Conservation (phyloP, 169 alveolate species). For the Miamiensis avidus region DNA sequence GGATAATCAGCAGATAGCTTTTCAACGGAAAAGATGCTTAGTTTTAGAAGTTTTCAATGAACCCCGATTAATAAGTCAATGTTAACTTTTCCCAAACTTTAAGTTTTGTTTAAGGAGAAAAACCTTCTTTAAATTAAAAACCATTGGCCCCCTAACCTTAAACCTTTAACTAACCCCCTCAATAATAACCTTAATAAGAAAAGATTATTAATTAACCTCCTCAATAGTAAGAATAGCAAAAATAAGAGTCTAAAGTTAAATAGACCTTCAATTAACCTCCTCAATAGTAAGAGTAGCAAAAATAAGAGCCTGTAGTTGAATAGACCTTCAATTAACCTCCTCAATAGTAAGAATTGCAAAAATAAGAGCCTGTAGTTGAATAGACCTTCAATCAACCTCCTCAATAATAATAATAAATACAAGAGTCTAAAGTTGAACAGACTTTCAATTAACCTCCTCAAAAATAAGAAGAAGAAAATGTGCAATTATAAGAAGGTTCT, state of each 20-base stretch:
- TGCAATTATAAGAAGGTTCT: no score
- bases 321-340: background rate
- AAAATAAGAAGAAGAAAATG: no score
- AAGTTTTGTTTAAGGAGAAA: no score
- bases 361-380: background rate
- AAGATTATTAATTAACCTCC: background rate
- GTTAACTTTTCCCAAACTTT: no score
- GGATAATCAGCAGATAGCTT: background rate
- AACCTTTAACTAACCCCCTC: no score
- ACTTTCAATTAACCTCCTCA: no score
- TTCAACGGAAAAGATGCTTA: background rate
- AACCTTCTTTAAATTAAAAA: no score
- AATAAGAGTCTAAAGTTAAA: no score
- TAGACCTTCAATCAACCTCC: background rate
- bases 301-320: background rate
- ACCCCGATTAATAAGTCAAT: no score
- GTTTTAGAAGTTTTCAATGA: background rate
- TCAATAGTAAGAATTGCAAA: background rate
- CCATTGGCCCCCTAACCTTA: no score
- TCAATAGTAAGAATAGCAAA: background rate
- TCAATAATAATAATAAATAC: no score
- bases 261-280: background rate
- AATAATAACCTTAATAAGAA: background rate
- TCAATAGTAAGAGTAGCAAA: background rate
- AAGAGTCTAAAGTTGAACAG: background rate